phyloP scores from a whole-genome alignment of 2,329 filamentous ascomycete species.

The Hymenoscyphus occultus region DNA sequence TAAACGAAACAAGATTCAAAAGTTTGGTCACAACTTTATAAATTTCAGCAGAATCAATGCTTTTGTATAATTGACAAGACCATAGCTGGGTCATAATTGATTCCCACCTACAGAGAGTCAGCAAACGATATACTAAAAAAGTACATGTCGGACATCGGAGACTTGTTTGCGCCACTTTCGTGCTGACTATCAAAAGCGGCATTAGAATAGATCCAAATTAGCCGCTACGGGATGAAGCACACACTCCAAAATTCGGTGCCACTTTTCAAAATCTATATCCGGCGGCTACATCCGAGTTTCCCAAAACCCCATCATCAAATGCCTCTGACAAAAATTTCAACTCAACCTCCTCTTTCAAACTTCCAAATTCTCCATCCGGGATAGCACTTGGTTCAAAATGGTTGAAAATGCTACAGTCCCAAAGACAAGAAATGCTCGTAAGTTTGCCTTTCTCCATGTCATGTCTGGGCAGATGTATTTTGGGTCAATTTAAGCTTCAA shows the following conservation, averaged over 20 bases:
- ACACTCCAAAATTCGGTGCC: neutral
- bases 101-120: too few relatives aligned
- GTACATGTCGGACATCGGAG: neutral
- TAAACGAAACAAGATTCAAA: too few relatives aligned
- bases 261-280: neutral
- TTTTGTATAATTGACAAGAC: too few relatives aligned
- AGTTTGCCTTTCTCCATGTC: neutral
- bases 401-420: constrained; percentile 7
- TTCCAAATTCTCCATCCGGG: too few relatives aligned
- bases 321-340: neutral
- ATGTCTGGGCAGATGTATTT: neutral
- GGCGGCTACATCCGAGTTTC: neutral
- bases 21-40: too few relatives aligned
- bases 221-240: too few relatives aligned
- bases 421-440: constrained; percentile 30
- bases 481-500: neutral
- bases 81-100: neutral
- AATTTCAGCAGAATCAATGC: too few relatives aligned
- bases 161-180: neutral
- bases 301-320: neutral
- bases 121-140: too few relatives aligned
- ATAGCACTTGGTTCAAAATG: neutral
- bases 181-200: neutral
- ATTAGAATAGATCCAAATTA: neutral
- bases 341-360: neutral